Evolutionary conservation across 495 filamentous ascomycete genomes (phyloP), one percentile per base, ranked within the genome.

Genomic region (Hyaloscypha variabilis): DNA sequence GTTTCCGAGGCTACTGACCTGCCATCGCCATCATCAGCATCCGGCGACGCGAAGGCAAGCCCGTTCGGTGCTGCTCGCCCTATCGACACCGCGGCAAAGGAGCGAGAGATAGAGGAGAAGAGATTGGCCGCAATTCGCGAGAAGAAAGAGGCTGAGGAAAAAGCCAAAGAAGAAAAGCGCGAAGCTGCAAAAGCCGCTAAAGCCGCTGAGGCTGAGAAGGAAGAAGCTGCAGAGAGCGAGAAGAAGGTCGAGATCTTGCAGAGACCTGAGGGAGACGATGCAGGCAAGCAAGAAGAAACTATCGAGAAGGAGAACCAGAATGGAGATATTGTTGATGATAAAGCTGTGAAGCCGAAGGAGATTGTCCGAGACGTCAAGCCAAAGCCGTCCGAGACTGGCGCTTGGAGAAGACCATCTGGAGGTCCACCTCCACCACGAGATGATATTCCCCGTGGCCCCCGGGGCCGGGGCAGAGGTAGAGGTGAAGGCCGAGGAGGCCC

Each of bases 11-110:
- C 81, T 52, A 77, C 83, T 2, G 84, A 83, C 51, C 78, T 83
- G 14, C 66, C 82, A 30, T 77, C 81, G 14, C 75, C 87, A 19
- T 72, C 84, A 39, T 72, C 81, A 25, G 66, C 77, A 25, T 70
- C 69, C 26, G 75, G 76, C 39, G 91, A 94, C 64, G 82, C 91
- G 3, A 96, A 95, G 80, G 84, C 92, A 21, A 97, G 88, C 77
- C 92, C 92, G 26, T 99, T 99, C 76, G 95, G 95, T 74, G 93
- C 91, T 61, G 93, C 93, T 46, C 85, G 86, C 57, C 93, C 93
- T 13, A 96, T 96, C 66, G 93, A 97, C 77, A 96, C 92, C 56
- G 91, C 91, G 23, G 83, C 92, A 10, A 85, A 90, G 55, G 94
- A 97, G 78, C 89, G 87, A 61, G 90, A 96, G 76, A 87, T 98